Percentiles rank a stretch among this genome's conserved stretches.
Conservation (phyloP, 1,139 yeast genomes). For the Protomyces pachydermus region DNA sequence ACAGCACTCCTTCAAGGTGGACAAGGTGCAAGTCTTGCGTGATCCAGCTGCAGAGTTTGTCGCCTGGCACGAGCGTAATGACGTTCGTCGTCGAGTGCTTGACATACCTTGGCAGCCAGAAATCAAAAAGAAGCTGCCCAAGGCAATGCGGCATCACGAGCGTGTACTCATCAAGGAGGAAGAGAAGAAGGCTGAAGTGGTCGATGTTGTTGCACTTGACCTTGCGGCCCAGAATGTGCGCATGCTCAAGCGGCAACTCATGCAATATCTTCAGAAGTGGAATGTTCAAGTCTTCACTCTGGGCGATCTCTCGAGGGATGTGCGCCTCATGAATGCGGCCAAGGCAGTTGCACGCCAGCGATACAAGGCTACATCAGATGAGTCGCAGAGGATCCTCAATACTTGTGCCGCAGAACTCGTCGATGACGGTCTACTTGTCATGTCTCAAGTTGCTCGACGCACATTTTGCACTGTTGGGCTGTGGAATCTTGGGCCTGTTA, state of each 20-base stretch:
- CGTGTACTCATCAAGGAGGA: neutral
- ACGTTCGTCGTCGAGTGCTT: slow-evolving; percentile 5
- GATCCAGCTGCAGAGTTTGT: slow-evolving; percentile 13
- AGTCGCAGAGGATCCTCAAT: slow-evolving; percentile 8
- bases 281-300: neutral
- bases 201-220: neutral
- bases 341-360: neutral
- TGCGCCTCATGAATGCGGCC: neutral
- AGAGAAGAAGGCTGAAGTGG: neutral
- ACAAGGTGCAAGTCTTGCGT: slow-evolving; percentile 3
- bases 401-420: slow-evolving; percentile 20
- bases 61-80: slow-evolving; percentile 27
- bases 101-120: slow-evolving; percentile 19
- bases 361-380: neutral
- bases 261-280: neutral
- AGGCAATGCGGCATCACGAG: neutral
- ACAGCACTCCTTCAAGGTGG: slow-evolving; percentile 4
- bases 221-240: neutral
- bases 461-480: slow-evolving; percentile 14
- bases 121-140: neutral
- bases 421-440: slow-evolving; percentile 11
- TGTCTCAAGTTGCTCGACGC: neutral
- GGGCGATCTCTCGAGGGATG: neutral
- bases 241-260: neutral
- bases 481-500: slow-evolving; percentile 23